These are phyloP conservation scores for Cladophialophora bantiana DNA, from an alignment of 2,329 filamentous ascomycete genomes.

Conservation along the genomic window DNA sequence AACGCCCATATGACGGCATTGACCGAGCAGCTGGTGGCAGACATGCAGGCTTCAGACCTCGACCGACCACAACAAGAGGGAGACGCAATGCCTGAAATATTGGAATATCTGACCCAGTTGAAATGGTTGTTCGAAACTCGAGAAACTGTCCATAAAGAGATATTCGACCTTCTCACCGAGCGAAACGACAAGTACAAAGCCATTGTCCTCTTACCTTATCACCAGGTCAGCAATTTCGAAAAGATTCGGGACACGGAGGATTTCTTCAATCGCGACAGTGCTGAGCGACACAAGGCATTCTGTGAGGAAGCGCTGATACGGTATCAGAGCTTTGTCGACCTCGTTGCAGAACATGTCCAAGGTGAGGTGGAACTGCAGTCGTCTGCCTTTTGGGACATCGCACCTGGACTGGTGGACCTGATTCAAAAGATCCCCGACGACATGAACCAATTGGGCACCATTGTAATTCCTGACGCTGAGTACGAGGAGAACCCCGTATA, in stretches of 20 bases:
- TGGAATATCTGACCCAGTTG: conserved; percentile 91
- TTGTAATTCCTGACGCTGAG: conserved; percentile 80
- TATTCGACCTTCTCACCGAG: conserved; percentile 83
- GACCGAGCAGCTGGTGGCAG: conserved; percentile 73
- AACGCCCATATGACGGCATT: conserved; percentile 80
- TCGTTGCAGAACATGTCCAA: conserved; percentile 83
- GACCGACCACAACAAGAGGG: conserved; percentile 93
- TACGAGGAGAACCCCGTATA: conserved; percentile 87
- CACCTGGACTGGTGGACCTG: conserved; percentile 77
- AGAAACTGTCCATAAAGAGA: conserved; percentile 83
- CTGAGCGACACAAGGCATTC: conserved; percentile 73
- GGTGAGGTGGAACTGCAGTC: conserved; percentile 90
- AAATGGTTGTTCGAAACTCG: conserved; percentile 97
- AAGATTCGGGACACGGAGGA: conserved; percentile 79
- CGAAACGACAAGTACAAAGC: conserved; percentile 86
- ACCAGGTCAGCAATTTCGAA: conserved; percentile 73
- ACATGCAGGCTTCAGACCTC: conserved; percentile 71
- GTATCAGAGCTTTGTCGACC: conserved; percentile 75
- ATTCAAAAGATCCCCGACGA: conserved; percentile 67
- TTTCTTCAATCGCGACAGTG: conserved; percentile 83
- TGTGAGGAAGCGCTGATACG: conserved; percentile 75
- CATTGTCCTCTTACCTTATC: conserved; percentile 82
- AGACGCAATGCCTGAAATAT: conserved; percentile 88
- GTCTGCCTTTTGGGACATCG: conserved; percentile 97
- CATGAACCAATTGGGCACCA: conserved; percentile 47